Percentiles rank a stretch among this genome's conserved stretches.
Evolutionary conservation across 2,329 filamentous ascomycete genomes (phyloP).

Genomic region (Westerdykella sp.): DNA sequence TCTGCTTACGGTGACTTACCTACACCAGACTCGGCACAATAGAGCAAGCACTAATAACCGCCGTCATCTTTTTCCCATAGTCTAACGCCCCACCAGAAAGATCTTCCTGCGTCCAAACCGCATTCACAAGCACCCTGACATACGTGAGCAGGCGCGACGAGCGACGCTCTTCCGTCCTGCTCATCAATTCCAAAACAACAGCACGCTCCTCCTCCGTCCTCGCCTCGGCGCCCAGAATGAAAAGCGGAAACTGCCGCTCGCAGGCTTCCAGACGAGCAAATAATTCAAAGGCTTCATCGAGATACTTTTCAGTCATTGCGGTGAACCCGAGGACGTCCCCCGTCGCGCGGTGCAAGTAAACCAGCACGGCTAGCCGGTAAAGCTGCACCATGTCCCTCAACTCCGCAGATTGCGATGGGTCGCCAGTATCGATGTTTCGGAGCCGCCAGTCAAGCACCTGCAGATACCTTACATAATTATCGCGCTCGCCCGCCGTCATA

Average conservation of each 20-base stretch:
- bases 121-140: constrained; percentile 8
- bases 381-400: constrained; percentile 1
- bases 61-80: constrained; percentile 11
- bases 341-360: constrained; percentile 12
- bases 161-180: constrained; percentile 6
- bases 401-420: background rate
- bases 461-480: constrained; percentile 7
- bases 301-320: constrained; percentile 1
- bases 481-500: constrained; percentile 1
- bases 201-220: constrained; percentile 21
- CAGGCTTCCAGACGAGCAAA: constrained; percentile 15
- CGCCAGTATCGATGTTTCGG: constrained; percentile 3
- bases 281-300: constrained; percentile 7
- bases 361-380: constrained; percentile 10
- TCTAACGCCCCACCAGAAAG: constrained; percentile 6
- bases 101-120: constrained; percentile 16
- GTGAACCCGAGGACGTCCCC: constrained; percentile 6
- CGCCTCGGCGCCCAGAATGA: constrained; percentile 27
- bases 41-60: constrained; percentile 7
- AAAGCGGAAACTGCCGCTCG: constrained; percentile 21
- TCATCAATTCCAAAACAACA: constrained; percentile 12
- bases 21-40: constrained; percentile 15
- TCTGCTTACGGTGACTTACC: too few relatives aligned
- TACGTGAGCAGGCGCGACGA: constrained; percentile 8
- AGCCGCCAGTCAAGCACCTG: constrained; percentile 9